phyloP scores from a whole-genome alignment of 1,284 basidiomycete genomes.

The Ustilago crameri region DNA sequence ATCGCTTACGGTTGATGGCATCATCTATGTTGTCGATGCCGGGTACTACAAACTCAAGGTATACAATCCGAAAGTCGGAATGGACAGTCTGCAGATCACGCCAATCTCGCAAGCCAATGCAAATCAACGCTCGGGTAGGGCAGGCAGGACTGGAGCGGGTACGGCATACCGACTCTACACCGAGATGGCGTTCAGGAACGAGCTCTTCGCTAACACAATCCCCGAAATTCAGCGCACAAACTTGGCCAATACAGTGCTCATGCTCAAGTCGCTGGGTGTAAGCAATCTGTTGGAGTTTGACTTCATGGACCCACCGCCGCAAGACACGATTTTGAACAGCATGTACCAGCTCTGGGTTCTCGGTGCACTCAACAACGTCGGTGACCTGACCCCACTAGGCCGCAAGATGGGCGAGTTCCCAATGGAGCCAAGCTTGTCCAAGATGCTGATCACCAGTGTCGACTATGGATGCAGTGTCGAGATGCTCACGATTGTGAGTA shows the following conservation, averaged over 20 bases:
- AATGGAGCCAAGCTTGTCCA: conserved; percentile 86
- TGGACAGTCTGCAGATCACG: conserved; percentile 98
- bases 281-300: conserved; percentile 97
- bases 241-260: conserved; percentile 91
- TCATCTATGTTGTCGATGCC: conserved; percentile 93
- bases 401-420: conserved; percentile 96
- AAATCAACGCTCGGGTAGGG: conserved; percentile 94
- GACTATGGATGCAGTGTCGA: conserved; percentile 92
- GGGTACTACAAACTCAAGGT: conserved; percentile 98
- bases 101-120: conserved; percentile 93
- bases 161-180: conserved; percentile 95
- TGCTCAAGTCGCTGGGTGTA: conserved; percentile 93
- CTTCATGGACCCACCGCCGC: conserved; percentile 93
- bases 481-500: conserved; percentile 98
- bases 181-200: conserved; percentile 94
- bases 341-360: conserved; percentile 99
- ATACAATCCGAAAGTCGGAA: conserved; percentile 98
- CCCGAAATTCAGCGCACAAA: conserved; percentile 99
- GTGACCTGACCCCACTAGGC: conserved; percentile 90
- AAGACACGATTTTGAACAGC: conserved; percentile 76
- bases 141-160: conserved; percentile 88
- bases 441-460: conserved; percentile 96
- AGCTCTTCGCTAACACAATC: conserved; percentile 94
- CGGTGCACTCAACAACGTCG: conserved; percentile 94
- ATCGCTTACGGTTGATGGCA: conserved; percentile 92